Evolutionary conservation across 768 basidiomycete species (phyloP).

Genomic region (Xerocomellus intermedius): DNA sequence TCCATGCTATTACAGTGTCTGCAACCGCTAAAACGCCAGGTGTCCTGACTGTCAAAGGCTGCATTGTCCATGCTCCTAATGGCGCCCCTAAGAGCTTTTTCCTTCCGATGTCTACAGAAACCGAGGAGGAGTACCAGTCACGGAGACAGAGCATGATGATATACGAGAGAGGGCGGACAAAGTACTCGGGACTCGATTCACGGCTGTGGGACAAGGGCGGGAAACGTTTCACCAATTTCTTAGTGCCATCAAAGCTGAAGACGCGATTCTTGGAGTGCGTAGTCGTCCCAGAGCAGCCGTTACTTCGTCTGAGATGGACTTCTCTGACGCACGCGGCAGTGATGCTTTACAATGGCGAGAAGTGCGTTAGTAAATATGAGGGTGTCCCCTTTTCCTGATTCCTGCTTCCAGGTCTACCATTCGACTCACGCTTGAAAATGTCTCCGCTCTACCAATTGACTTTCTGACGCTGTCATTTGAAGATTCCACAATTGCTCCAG

Average conservation of each 20-base stretch:
- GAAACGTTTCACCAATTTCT: conserved; percentile 38
- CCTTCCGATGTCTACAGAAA: conserved; percentile 67
- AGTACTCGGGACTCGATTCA: conserved; percentile 71
- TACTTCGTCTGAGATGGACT: conserved; percentile 81
- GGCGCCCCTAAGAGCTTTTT: conserved; percentile 70
- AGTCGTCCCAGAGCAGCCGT: conserved; percentile 84
- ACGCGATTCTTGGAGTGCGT: conserved; percentile 71
- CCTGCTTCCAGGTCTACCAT: conserved; percentile 63
- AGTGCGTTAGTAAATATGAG: conserved; percentile 43
- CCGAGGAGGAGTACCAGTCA: conserved; percentile 63
- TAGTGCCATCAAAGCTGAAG: conserved; percentile 26
- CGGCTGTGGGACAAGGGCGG: conserved; percentile 56
- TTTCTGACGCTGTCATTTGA: conserved; percentile 86
- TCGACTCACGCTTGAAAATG: conserved; percentile 86
- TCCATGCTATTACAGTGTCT: conserved; percentile 68
- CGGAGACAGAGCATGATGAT: conserved; percentile 57
- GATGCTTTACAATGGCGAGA: conserved; percentile 95
- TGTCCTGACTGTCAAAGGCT: conserved; percentile 70
- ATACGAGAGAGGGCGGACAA: conserved; percentile 69
- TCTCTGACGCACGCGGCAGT: conserved; percentile 92
- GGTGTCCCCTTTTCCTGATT: conserved; percentile 1
- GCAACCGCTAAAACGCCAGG: conserved; percentile 69
- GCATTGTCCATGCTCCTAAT: conserved; percentile 72
- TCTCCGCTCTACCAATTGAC: conserved; percentile 77
- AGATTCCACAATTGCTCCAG: conserved; percentile 80